Percentiles rank a stretch among this genome's conserved stretches.
Conservation (phyloP, 2,329 filamentous ascomycete genomes). For the Fusarium kyushuense region DNA sequence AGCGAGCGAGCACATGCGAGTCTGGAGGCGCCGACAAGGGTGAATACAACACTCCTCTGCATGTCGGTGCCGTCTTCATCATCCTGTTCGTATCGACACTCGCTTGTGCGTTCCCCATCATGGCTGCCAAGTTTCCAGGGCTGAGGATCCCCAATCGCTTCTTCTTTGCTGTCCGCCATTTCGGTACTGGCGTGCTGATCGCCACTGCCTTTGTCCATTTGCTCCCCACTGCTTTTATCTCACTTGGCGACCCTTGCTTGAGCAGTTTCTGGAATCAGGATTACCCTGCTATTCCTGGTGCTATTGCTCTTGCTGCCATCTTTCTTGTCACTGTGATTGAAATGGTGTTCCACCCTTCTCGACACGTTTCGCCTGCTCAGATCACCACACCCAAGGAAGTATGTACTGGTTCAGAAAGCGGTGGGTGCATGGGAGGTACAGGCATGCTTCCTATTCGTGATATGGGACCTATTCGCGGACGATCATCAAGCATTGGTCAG, state of each 20-base stretch:
- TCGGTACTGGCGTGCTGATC: conserved; percentile 80
- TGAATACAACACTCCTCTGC: conserved; percentile 67
- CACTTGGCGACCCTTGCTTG: conserved; percentile 74
- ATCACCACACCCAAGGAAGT: conserved; percentile 1
- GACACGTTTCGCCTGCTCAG: conserved; percentile 47
- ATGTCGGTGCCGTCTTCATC: conserved; percentile 68
- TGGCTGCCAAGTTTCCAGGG: conserved; percentile 64
- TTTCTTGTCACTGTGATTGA: conserved; percentile 85
- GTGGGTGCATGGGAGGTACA: conserved; percentile 46
- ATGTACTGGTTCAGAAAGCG: conserved; percentile 13
- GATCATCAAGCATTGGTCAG: conserved; percentile 52
- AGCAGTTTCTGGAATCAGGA: conserved; percentile 79
- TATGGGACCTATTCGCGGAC: conserved; percentile 52
- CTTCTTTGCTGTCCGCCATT: conserved; percentile 73
- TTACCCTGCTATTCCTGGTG: conserved; percentile 82
- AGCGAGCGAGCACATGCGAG: conserved; percentile 48
- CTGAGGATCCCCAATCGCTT: conserved; percentile 66
- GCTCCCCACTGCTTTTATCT: conserved; percentile 73
- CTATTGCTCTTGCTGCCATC: conserved; percentile 82
- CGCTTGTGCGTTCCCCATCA: conserved; percentile 65
- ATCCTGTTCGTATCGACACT: conserved; percentile 62
- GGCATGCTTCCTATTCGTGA: conserved; percentile 50
- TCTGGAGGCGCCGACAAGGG: conserved; percentile 48
- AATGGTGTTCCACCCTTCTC: conserved; percentile 69
- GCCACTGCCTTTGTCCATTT: conserved; percentile 85